Conservation (phyloP, 2,329 filamentous ascomycete species). For the Diaporthe eres region DNA sequence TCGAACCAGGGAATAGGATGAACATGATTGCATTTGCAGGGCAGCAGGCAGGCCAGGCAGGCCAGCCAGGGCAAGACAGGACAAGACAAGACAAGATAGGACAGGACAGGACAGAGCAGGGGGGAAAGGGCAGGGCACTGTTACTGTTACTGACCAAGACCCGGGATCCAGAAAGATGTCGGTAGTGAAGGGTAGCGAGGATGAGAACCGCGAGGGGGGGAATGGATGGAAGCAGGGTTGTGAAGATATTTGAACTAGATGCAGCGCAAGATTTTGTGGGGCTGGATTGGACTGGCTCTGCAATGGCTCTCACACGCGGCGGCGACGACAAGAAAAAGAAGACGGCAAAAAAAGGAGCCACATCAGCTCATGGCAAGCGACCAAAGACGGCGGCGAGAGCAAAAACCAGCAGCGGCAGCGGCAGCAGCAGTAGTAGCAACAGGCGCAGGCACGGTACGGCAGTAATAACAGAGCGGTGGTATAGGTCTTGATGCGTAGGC, state of each 20-base stretch:
- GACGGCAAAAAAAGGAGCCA: conserved; percentile 35
- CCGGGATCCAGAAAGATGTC: conserved; percentile 36
- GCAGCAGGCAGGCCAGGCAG: conserved; percentile 2
- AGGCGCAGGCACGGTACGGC: conserved; percentile 21
- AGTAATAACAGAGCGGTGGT: conserved; percentile 33
- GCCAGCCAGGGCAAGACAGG: neutral
- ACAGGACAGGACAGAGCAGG: conserved; percentile 14
- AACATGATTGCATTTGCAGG: conserved; percentile 31
- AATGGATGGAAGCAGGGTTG: conserved; percentile 42
- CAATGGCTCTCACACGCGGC: conserved; percentile 26
- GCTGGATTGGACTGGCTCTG: conserved; percentile 28
- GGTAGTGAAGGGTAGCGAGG: conserved; percentile 40
- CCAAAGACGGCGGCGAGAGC: neutral
- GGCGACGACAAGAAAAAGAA: conserved; percentile 32
- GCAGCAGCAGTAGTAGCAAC: conserved; percentile 2
- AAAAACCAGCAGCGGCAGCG: neutral
- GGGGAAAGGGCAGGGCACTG: conserved; percentile 31
- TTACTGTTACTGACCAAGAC: conserved; percentile 40
- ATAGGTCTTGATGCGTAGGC: conserved; percentile 42
- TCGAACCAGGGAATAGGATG: conserved; percentile 32
- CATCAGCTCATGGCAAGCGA: conserved; percentile 41
- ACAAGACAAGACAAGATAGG: neutral
- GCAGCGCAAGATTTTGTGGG: conserved; percentile 36
- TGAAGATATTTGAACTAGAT: conserved; percentile 43
- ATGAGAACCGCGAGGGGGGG: conserved; percentile 36